phyloP scores from a whole-genome alignment of 208 protist species.

The Trypanosoma conorhini region DNA sequence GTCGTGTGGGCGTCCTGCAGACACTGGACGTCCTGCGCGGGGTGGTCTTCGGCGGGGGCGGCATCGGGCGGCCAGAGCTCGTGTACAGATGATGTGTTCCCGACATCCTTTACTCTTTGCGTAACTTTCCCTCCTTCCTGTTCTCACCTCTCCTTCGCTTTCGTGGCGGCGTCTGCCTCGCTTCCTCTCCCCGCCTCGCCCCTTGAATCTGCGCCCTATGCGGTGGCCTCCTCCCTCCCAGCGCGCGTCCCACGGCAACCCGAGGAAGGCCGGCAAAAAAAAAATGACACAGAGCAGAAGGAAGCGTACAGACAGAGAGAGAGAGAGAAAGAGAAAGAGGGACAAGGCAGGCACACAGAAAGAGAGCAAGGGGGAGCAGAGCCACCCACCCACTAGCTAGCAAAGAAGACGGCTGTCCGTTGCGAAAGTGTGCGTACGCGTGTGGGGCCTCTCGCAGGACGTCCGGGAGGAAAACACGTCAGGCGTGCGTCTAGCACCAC shows the following conservation, averaged over 20 bases:
- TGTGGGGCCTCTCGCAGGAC: no score
- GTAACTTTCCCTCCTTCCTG: constrained; percentile 16
- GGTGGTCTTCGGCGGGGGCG: constrained; percentile 50
- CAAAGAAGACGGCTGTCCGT: background rate
- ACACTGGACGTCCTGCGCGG: constrained; percentile 51
- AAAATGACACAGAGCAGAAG: constrained; percentile 14
- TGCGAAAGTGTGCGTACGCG: no score
- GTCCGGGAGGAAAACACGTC: no score
- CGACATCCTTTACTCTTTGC: constrained; percentile 34
- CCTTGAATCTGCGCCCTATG: background rate
- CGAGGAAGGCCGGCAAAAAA: constrained; percentile 3
- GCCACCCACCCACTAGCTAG: background rate
- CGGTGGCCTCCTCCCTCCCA: background rate
- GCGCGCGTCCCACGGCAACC: background rate
- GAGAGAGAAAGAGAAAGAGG: constrained; percentile 11
- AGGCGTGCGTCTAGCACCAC: no score
- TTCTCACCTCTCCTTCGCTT: background rate
- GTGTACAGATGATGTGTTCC: constrained; percentile 45
- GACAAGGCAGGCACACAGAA: constrained; percentile 9
- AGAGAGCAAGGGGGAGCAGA: constrained; percentile 9
- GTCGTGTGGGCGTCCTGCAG: constrained; percentile 54
- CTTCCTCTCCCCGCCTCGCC: background rate
- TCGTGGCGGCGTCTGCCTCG: background rate
- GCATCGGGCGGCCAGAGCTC: constrained; percentile 47
- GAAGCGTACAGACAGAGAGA: background rate